Evolutionary conservation across 805 yeast species (phyloP), one percentile per base, ranked within the genome.

Genomic region (Lachancea dasiensis): DNA sequence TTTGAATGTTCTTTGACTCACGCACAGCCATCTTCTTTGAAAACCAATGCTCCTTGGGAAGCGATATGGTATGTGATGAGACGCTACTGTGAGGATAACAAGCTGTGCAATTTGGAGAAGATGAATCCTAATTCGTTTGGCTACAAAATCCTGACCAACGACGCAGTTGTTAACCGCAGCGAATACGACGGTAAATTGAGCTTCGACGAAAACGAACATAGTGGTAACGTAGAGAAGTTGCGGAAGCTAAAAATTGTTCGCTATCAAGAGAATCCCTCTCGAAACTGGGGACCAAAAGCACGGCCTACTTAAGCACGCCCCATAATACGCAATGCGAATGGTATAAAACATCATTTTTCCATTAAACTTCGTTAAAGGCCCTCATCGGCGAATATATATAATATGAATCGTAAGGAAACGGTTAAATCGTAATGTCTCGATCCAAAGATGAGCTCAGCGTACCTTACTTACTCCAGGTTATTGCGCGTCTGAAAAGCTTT

Each of bases 221-320:
- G 87, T 42, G 69, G 65, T 14, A 69, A 65, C 34, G 63, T 87
- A 39, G 77, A 76, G 49, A 67, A 62, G 39, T 65, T 86, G 38
- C 72, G 96, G 52, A 79, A 75, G 46, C 70, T 86, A 41, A 86
- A 86, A 61, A 75, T 90, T 56, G 86, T 86, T 10, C 71, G 96
- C 51, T 90, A 73, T 61, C 98, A 89, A 58, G 87, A 79, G 54
- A 90, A 89, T 54, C 99, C 99, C 11, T 74, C 86, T 1, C 85
- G 84, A 57, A 81, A 85, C 58, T 92, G 99, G 99, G 99, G 99
- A 1, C 99, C 97, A 25, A 86, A 83, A 64, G 77, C 95, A 3
- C 78, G 82, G 53, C 94, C 95, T 28, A 28, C 18, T 17, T 28
- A 28, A 7, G 16, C 16, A 27, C 14, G 16, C 5, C 4, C 18